These are phyloP conservation scores for Malus asiatica DNA, from an alignment of 306 rosid species.

Conservation along the genomic window DNA sequence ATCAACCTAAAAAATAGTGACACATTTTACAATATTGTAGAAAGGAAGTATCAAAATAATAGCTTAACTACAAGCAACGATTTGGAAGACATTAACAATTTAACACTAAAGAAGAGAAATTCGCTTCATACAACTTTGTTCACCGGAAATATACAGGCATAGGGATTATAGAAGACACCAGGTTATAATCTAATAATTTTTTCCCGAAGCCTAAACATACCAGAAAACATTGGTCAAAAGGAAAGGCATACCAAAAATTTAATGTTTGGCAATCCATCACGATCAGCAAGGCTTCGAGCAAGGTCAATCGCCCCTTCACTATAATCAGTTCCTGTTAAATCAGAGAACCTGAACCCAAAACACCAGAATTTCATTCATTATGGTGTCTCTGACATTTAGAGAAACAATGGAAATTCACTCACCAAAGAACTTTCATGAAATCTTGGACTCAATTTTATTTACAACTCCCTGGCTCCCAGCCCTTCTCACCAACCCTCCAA, in stretches of 20 bases:
- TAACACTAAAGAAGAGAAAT: background rate
- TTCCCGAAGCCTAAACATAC: slow-evolving; percentile 23
- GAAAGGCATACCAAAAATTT: slow-evolving; percentile 35
- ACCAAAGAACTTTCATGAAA: background rate
- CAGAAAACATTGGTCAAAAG: slow-evolving; percentile 31
- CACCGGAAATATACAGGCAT: background rate
- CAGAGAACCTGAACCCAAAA: slow-evolving; percentile 65
- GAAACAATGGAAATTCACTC: slow-evolving; percentile 6
- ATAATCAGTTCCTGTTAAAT: slow-evolving; percentile 91
- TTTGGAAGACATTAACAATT: background rate
- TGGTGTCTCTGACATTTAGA: slow-evolving; percentile 1
- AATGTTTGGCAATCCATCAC: slow-evolving; percentile 66
- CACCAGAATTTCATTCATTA: slow-evolving; percentile 19
- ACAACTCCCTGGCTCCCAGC: background rate
- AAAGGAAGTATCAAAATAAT: background rate
- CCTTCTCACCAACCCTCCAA: background rate
- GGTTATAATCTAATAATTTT: background rate
- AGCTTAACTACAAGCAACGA: background rate
- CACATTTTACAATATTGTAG: background rate
- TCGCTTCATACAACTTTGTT: background rate
- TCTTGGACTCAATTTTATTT: background rate
- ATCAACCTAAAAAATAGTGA: slow-evolving; percentile 59
- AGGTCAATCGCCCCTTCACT: slow-evolving; percentile 84
- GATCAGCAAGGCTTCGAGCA: slow-evolving; percentile 74
- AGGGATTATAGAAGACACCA: background rate